phyloP scores from a whole-genome alignment of 306 rosid genomes.

The Cucumis melo region DNA sequence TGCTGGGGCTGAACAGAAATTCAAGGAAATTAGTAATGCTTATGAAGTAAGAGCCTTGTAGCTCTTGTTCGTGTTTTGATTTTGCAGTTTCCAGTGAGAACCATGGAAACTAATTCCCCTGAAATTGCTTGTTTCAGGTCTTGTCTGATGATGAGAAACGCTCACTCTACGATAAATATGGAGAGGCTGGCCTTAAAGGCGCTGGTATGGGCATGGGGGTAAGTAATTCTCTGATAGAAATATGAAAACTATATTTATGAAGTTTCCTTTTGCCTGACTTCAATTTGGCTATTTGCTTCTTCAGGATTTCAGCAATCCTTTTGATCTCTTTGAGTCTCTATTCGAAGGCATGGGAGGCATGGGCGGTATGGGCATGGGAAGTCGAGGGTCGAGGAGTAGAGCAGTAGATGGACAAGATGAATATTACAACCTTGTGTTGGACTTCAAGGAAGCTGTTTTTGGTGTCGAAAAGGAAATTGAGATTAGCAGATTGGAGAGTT shows the following conservation, averaged over 20 bases:
- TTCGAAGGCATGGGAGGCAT: slow-evolving; percentile 49
- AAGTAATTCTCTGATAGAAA: slow-evolving; percentile 24
- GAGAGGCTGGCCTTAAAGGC: slow-evolving; percentile 97
- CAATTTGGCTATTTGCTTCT: neutral
- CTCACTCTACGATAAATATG: slow-evolving; percentile 73
- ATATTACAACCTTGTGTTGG: slow-evolving; percentile 61
- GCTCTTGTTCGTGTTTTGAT: neutral
- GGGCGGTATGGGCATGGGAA: slow-evolving; percentile 39
- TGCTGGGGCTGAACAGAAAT: slow-evolving; percentile 72
- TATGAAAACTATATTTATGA: neutral
- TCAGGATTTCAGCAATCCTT: slow-evolving; percentile 61
- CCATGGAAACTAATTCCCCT: slow-evolving; percentile 6
- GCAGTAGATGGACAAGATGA: slow-evolving; percentile 56
- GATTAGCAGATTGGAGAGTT: slow-evolving; percentile 69
- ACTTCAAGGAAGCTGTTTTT: slow-evolving; percentile 91
- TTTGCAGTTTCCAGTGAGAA: neutral
- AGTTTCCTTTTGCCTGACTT: neutral
- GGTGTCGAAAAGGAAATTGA: slow-evolving; percentile 96
- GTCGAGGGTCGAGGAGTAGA: slow-evolving; percentile 43
- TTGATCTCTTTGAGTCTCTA: slow-evolving; percentile 47
- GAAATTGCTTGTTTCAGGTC: slow-evolving; percentile 41
- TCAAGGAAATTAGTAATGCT: slow-evolving; percentile 90
- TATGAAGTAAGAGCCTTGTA: slow-evolving; percentile 56
- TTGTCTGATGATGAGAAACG: slow-evolving; percentile 92
- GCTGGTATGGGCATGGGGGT: slow-evolving; percentile 81